Evolutionary conservation across 2,329 filamentous ascomycete genomes (phyloP), one percentile per base, ranked within the genome.

Genomic region (Ampelomyces quisqualis): DNA sequence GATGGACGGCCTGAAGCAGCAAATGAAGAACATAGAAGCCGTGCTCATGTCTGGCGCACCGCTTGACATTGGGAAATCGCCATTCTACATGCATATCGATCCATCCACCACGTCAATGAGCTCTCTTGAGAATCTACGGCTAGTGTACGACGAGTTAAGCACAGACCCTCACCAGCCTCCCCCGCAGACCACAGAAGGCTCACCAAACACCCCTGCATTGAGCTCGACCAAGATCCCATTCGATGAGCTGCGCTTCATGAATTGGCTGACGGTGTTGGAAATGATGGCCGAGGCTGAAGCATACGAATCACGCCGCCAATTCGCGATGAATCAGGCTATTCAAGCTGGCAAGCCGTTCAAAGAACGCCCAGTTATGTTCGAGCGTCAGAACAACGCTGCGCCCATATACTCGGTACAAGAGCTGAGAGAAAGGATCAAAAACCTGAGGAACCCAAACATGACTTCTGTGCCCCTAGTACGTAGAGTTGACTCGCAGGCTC

Each of bases 221-320:
- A 65, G 59, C 26, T 28, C 62, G 2, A 71, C 70, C 1, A 70
- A 70, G 10, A 65, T 75, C 20, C 63, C 71, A 0, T 54, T 76
- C 10, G 69, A 69, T 26, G 64, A 71, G 15, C 58, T 77, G 10
- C 70, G 76, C 24, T 78, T 73, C 55, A 65, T 70, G 43, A 76
- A 76, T 43, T 79, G 76, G 76, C 62, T 69, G 33, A 60, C 60
- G 6, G 62, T 78, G 32, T 72, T 74, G 37, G 67, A 73, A 34
- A 59, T 78, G 36, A 65, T 78, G 45, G 57, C 54, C 15, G 53
- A 68, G 11, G 70, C 70, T 7, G 60, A 68, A 37, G 33, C 36
- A 6, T 47, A 47, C 34, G 48, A 65, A 17, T 29, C 33, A 3
- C 34, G 34, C 5, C 32, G 43, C 3, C 28, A 39, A 24, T 11